Conservation (phyloP, 2,329 filamentous ascomycete genomes). For the Alternaria dauci region DNA sequence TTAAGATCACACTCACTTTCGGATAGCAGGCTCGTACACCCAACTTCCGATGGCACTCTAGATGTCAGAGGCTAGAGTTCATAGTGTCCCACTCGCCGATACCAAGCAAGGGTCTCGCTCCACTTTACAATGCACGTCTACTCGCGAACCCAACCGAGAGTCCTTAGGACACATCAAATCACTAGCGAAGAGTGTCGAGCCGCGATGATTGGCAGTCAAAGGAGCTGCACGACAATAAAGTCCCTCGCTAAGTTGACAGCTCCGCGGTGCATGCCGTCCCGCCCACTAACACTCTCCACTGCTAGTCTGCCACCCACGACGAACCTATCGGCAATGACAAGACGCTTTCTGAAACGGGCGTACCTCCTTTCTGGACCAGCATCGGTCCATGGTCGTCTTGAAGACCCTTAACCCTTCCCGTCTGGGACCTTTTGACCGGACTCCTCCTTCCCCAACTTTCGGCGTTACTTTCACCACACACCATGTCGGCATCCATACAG, state of each 20-base stretch:
- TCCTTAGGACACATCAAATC: neutral
- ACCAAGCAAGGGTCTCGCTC: neutral
- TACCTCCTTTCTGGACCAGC: constrained; percentile 10
- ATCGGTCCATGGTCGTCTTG: constrained; percentile 5
- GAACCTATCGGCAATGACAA: constrained; percentile 8
- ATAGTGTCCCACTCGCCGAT: neutral
- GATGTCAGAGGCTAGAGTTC: constrained; percentile 1
- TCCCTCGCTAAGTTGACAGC: neutral
- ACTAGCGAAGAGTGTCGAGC: neutral
- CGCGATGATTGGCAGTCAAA: constrained; percentile 7
- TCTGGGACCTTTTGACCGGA: constrained; percentile 3
- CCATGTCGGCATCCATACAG: constrained; percentile 32
- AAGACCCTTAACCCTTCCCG: neutral
- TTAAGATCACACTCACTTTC: constrained; percentile 2
- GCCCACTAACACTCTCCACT: neutral
- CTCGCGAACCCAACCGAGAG: constrained; percentile 1
- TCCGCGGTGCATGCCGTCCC: constrained; percentile 8
- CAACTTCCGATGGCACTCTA: constrained; percentile 11
- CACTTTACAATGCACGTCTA: constrained; percentile 8
- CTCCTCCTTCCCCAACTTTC: constrained; percentile 5
- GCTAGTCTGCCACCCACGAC: constrained; percentile 9
- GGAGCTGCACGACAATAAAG: neutral
- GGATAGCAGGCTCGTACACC: neutral
- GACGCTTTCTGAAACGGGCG: neutral
- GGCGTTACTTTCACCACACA: constrained; percentile 2